These are phyloP conservation scores for Tarenaya hassleriana DNA, from an alignment of 345 rosid genomes.

Conservation along the genomic window DNA sequence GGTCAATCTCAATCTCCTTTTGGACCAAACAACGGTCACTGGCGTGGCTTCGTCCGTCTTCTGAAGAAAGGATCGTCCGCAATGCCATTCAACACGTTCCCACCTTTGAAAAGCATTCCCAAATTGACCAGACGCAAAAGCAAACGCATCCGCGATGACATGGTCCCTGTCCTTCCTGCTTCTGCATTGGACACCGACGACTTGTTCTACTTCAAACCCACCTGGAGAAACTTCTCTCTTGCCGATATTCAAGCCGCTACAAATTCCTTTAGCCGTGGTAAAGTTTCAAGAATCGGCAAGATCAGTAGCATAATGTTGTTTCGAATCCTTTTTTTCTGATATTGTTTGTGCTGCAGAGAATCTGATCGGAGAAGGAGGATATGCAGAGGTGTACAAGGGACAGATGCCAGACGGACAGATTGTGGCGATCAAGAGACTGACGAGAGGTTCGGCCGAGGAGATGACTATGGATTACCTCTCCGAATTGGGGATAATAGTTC, in stretches of 20 bases:
- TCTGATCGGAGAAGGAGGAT: slow-evolving; percentile 90
- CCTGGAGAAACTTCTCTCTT: slow-evolving; percentile 73
- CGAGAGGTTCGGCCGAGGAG: slow-evolving; percentile 73
- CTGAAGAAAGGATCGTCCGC: slow-evolving; percentile 55
- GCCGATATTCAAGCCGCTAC: slow-evolving; percentile 68
- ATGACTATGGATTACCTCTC: slow-evolving; percentile 81
- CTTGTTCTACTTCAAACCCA: slow-evolving; percentile 50
- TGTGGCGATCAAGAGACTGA: slow-evolving; percentile 70
- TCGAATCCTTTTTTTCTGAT: not conserved
- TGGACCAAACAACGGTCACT: slow-evolving; percentile 25
- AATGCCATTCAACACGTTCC: slow-evolving; percentile 37
- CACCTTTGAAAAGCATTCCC: slow-evolving; percentile 40
- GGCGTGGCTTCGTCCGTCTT: slow-evolving; percentile 53
- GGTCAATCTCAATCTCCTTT: slow-evolving; percentile 15
- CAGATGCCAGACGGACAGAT: slow-evolving; percentile 46
- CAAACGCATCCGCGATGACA: slow-evolving; percentile 50
- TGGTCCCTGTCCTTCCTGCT: slow-evolving; percentile 37
- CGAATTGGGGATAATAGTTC: slow-evolving; percentile 85
- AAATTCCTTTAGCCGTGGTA: slow-evolving; percentile 54
- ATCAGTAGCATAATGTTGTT: not conserved
- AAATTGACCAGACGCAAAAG: slow-evolving; percentile 65
- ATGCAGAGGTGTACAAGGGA: slow-evolving; percentile 85
- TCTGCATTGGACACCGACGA: slow-evolving; percentile 57
- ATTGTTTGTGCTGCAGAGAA: slow-evolving; percentile 39
- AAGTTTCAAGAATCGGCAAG: slow-evolving; percentile 9